A percentile compares a stretch with the other conserved stretches of the same genome.
Conservation (phyloP, 1,284 basidiomycete genomes). For the Earliella scabrosa region DNA sequence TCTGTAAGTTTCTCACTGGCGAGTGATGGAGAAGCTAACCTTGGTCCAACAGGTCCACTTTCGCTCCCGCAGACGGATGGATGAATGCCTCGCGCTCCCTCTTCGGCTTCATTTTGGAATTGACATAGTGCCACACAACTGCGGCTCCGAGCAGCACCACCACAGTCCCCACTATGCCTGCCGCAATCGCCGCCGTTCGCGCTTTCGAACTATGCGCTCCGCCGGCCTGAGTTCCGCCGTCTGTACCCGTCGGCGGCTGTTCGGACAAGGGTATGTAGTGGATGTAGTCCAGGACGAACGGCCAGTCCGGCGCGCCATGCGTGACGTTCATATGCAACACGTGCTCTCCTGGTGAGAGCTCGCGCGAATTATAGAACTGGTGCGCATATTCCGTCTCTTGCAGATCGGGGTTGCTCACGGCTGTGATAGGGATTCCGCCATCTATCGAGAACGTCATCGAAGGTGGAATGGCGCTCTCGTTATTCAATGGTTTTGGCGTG, state of each 20-base stretch:
- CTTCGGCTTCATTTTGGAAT: not conserved
- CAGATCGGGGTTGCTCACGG: constrained; percentile 2
- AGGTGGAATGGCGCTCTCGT: constrained; percentile 1
- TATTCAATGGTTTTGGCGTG: not conserved
- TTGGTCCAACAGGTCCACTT: constrained; percentile 1
- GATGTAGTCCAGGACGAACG: constrained; percentile 14
- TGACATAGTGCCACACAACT: not conserved
- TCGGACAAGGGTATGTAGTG: not conserved
- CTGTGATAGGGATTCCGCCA: constrained; percentile 2
- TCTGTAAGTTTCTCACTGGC: too few species aligned
- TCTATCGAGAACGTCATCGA: constrained; percentile 5
- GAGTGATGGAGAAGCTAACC: not conserved
- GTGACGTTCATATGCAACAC: constrained; percentile 12
- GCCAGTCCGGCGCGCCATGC: constrained; percentile 9
- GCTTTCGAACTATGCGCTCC: not conserved
- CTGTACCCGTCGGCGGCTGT: not conserved
- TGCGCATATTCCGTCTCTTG: not conserved
- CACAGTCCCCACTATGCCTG: not conserved
- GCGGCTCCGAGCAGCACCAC: not conserved
- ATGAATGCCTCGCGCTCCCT: not conserved
- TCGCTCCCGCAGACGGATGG: not conserved
- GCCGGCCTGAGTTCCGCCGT: not conserved
- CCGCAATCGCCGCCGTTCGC: not conserved
- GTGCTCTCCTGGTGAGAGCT: not conserved
- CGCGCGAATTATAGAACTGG: constrained; percentile 3